Conservation (phyloP, 2,329 filamentous ascomycete genomes). For the Ceratocystis cubensis region DNA sequence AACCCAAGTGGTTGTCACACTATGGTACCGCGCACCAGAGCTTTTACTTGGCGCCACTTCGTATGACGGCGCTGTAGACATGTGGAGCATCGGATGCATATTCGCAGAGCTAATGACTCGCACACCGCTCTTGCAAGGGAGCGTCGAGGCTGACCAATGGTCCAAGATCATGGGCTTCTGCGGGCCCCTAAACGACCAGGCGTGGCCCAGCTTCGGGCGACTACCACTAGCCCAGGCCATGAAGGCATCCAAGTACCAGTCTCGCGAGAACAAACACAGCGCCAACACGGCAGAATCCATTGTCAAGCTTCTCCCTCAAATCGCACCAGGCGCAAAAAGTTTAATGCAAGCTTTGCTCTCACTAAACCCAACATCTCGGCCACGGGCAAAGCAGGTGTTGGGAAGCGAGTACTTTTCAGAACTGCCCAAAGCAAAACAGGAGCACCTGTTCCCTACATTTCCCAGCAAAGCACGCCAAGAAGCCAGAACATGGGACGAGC, state of each 20-base stretch:
- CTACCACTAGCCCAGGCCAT: constrained; percentile 77
- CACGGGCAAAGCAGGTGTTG: constrained; percentile 60
- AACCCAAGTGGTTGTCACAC: constrained; percentile 85
- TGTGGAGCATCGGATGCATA: constrained; percentile 95
- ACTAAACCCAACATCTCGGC: constrained; percentile 60
- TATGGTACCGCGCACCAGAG: constrained; percentile 93
- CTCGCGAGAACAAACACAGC: constrained; percentile 29
- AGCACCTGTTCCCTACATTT: constrained; percentile 92
- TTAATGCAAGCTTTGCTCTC: constrained; percentile 59
- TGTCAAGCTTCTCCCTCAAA: constrained; percentile 64
- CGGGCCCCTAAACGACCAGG: constrained; percentile 68
- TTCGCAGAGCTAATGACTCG: constrained; percentile 82
- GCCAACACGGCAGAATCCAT: constrained; percentile 38
- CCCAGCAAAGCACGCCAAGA: constrained; percentile 91
- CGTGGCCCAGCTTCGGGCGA: constrained; percentile 76
- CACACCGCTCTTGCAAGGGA: constrained; percentile 71
- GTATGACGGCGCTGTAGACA: constrained; percentile 70
- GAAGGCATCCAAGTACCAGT: constrained; percentile 44
- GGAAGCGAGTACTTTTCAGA: constrained; percentile 75
- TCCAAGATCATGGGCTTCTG: constrained; percentile 80
- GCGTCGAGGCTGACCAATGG: constrained; percentile 85
- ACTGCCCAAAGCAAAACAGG: constrained; percentile 78
- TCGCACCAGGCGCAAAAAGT: constrained; percentile 60
- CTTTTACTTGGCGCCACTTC: constrained; percentile 66
- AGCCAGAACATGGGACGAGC: constrained; percentile 52